A percentile compares a stretch with the other conserved stretches of the same genome.
Conservation (phyloP, 2,329 filamentous ascomycete genomes). For the Hortaea sp. region DNA sequence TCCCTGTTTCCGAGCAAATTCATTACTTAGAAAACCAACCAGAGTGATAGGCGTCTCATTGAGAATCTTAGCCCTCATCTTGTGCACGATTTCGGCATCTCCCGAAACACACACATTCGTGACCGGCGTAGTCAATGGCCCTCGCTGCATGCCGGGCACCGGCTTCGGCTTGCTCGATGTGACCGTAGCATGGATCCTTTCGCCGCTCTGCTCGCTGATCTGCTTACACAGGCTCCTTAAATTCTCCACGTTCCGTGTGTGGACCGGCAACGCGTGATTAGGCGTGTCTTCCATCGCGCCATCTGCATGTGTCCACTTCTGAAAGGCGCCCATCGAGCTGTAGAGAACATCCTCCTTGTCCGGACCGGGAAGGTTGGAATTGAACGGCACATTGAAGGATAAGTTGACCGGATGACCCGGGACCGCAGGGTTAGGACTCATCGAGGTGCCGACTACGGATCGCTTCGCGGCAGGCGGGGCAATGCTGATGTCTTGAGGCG, state of each 20-base stretch:
- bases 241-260: conserved; percentile 73
- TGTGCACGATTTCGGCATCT: conserved; percentile 75
- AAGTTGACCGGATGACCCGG: conserved; percentile 76
- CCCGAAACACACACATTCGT: conserved; percentile 90
- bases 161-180: conserved; percentile 68
- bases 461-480: conserved; percentile 38
- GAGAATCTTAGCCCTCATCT: conserved; percentile 79
- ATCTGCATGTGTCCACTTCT: conserved; percentile 88
- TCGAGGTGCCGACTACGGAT: conserved; percentile 34
- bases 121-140: conserved; percentile 40
- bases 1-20: not conserved
- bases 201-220: conserved; percentile 56
- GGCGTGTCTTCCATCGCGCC: conserved; percentile 75
- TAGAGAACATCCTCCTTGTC: conserved; percentile 92
- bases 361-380: conserved; percentile 81
- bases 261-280: conserved; percentile 83
- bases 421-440: conserved; percentile 49
- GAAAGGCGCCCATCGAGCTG: conserved; percentile 75
- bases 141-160: conserved; percentile 41
- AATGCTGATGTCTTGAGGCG: conserved; percentile 6
- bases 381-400: conserved; percentile 95
- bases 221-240: conserved; percentile 72
- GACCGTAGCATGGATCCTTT: conserved; percentile 70
- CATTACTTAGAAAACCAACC: conserved; percentile 48
- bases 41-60: conserved; percentile 87